Percentiles rank a stretch among this genome's conserved stretches.
phyloP scores from a whole-genome alignment of 1,139 yeast genomes.

The Trichomonascaceae sp. region DNA sequence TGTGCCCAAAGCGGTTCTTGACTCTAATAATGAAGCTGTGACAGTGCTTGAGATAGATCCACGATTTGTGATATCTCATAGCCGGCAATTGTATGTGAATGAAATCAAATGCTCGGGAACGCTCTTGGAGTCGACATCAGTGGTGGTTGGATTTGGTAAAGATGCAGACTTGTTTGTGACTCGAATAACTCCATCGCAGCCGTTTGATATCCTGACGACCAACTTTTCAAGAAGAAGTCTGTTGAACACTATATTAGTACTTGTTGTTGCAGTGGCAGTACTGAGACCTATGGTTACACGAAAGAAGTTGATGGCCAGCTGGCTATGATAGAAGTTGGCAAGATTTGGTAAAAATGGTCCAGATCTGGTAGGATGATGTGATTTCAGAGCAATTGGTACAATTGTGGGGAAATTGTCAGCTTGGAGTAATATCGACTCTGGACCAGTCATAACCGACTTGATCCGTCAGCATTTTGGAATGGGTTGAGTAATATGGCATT shows the following conservation, averaged over 20 bases:
- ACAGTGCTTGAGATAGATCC: conserved; percentile 51
- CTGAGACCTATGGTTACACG: conserved; percentile 55
- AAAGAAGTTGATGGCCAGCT: conserved; percentile 30
- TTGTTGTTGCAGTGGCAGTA: conserved; percentile 43
- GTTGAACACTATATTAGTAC: conserved; percentile 49
- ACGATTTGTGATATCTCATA: conserved; percentile 38
- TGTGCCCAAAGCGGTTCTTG: conserved; percentile 51
- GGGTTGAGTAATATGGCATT: neutral
- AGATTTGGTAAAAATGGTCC: too few relatives aligned
- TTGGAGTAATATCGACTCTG: too few relatives aligned
- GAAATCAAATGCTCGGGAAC: conserved; percentile 52
- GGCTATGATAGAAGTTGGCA: conserved; percentile 14
- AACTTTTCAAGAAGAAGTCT: conserved; percentile 65
- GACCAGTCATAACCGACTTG: too few relatives aligned
- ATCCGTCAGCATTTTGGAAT: too few relatives aligned
- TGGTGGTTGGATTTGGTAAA: conserved; percentile 56
- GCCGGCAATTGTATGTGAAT: conserved; percentile 31
- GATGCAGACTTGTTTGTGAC: conserved; percentile 65
- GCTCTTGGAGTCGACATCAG: conserved; percentile 71
- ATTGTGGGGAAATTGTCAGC: too few relatives aligned
- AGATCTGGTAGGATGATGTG: too few relatives aligned
- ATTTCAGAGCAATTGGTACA: too few relatives aligned
- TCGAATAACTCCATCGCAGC: conserved; percentile 70
- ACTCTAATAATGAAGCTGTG: conserved; percentile 44
- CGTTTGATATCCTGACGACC: conserved; percentile 69